Conservation (phyloP, 2,329 filamentous ascomycete species). For the Talaromyces sp. region DNA sequence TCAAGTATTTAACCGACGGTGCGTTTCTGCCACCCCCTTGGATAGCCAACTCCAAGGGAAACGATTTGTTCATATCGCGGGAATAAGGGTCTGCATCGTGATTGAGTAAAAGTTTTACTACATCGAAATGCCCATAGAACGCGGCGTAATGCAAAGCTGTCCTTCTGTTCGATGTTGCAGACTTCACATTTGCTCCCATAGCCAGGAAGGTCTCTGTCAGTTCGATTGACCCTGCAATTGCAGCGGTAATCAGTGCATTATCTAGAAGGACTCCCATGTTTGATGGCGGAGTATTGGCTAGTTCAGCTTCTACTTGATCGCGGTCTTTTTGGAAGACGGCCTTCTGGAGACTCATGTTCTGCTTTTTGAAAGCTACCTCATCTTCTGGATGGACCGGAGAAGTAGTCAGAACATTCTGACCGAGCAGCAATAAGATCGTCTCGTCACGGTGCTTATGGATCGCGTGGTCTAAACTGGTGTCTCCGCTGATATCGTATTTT, state of each 20-base stretch:
- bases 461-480: not conserved
- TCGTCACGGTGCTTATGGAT: not conserved
- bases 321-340: not conserved
- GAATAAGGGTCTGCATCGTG: not conserved
- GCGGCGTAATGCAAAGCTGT: conserved; percentile 3
- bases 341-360: not conserved
- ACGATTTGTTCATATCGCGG: conserved; percentile 1
- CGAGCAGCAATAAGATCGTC: not conserved
- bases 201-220: not conserved
- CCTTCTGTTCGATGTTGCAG: not conserved
- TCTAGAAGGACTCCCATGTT: not conserved
- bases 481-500: not conserved
- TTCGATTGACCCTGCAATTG: not conserved
- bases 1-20: not conserved
- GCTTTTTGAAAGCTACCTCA: not conserved
- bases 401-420: not conserved
- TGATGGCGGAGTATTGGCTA: not conserved
- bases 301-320: not conserved
- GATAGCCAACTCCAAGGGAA: conserved; percentile 2
- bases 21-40: conserved; percentile 2
- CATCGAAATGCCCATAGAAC: not conserved
- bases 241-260: not conserved
- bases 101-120: not conserved
- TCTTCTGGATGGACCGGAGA: not conserved
- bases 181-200: not conserved